phyloP scores from a whole-genome alignment of 1,284 basidiomycete species.

The Ganoderma lingzhi region DNA sequence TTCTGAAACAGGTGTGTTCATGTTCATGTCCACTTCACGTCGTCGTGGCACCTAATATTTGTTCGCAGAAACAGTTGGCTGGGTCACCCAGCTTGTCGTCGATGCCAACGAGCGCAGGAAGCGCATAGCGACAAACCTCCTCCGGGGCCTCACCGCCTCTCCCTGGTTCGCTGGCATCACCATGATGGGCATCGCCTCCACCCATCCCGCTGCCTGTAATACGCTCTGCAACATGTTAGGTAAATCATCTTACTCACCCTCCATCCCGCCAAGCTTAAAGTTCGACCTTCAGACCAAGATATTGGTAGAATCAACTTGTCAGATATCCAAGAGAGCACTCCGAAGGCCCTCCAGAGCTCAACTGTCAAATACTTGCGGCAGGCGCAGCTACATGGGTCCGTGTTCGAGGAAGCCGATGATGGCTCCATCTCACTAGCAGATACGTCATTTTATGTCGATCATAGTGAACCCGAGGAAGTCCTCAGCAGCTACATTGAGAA shows the following conservation, averaged over 20 bases:
- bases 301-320: conserved; percentile 17
- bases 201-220: conserved; percentile 30
- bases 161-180: conserved; percentile 23
- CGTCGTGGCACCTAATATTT: background rate
- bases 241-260: conserved; percentile 1
- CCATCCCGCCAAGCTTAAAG: background rate
- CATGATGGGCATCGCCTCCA: conserved; percentile 29
- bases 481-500: conserved; percentile 18
- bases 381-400: conserved; percentile 12
- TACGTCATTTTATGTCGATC: conserved; percentile 30
- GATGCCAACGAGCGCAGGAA: conserved; percentile 21
- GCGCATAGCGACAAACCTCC: conserved; percentile 27
- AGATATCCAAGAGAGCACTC: conserved; percentile 23
- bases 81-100: conserved; percentile 35
- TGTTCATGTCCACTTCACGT: background rate
- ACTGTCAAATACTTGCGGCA: conserved; percentile 21
- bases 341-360: conserved; percentile 9
- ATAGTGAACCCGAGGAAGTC: conserved; percentile 25
- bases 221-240: conserved; percentile 26
- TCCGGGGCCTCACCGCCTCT: conserved; percentile 17
- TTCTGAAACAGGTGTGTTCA: conserved; percentile 14
- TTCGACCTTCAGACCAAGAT: background rate
- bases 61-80: conserved; percentile 24
- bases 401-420: conserved; percentile 15
- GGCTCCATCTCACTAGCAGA: conserved; percentile 21